These are phyloP conservation scores for Psilocybe azurescens DNA, from an alignment of 768 basidiomycete genomes.

Conservation along the genomic window DNA sequence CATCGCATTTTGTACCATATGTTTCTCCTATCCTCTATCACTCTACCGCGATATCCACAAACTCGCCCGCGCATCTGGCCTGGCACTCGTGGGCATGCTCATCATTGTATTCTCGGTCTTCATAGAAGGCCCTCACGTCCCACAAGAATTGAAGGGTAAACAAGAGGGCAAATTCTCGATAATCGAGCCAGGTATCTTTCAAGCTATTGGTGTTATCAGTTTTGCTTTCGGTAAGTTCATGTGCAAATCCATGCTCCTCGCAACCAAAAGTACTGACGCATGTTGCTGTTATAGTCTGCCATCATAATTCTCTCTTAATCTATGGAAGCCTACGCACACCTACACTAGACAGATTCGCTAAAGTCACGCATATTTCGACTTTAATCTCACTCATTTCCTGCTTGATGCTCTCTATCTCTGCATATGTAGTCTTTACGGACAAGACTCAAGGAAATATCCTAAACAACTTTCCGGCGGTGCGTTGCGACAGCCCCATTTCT, in stretches of 20 bases:
- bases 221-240: slow-evolving; percentile 73
- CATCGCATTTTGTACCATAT: slow-evolving; percentile 84
- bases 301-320: slow-evolving; percentile 96
- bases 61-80: slow-evolving; percentile 87
- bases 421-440: slow-evolving; percentile 88
- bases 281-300: slow-evolving; percentile 65
- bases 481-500: slow-evolving; percentile 21
- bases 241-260: background rate
- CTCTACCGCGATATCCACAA: slow-evolving; percentile 98
- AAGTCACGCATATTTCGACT: slow-evolving; percentile 93
- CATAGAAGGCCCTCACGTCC: slow-evolving; percentile 79
- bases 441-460: slow-evolving; percentile 95
- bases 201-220: slow-evolving; percentile 97
- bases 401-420: slow-evolving; percentile 81
- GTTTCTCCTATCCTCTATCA: slow-evolving; percentile 93
- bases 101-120: slow-evolving; percentile 90
- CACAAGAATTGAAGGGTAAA: slow-evolving; percentile 77
- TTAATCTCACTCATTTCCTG: slow-evolving; percentile 85
- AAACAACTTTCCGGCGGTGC: slow-evolving; percentile 88
- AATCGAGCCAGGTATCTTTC: slow-evolving; percentile 82
- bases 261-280: background rate
- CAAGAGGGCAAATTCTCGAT: slow-evolving; percentile 76
- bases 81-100: slow-evolving; percentile 92
- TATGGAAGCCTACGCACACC: slow-evolving; percentile 94
- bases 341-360: slow-evolving; percentile 91